Evolutionary conservation across 805 yeast genomes (phyloP), one percentile per base, ranked within the genome.

Genomic region (Teunomyces lycoperdinae): DNA sequence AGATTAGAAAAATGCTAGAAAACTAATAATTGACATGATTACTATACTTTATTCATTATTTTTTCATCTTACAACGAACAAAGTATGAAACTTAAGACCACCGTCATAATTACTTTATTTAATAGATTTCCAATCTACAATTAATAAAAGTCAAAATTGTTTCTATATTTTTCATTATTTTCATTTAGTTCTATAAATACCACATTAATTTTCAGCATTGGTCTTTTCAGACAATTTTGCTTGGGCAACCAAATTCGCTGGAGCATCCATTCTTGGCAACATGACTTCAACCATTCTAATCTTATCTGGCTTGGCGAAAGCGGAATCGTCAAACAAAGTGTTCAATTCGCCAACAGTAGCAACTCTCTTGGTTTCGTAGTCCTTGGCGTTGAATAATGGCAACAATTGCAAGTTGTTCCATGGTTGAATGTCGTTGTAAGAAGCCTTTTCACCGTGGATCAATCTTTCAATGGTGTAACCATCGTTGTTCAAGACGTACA

Each of bases 211-310:
- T 34, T 45, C 45, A 29, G 50, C 45, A 48, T 66, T 66, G 26
- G 61, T 56, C 47, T 55, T 48, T 17, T 64, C 69, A 32, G 68
- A 60, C 47, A 64, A 58, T 54, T 66, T 67, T 16, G 71, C 72
- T 53, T 68, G 73, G 33, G 62, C 61, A 28, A 56, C 53, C 13
- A 56, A 42, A 45, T 53, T 57, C 44, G 42, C 42, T 30, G 60
- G 58, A n/a, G 61, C 61, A 44, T 57, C 61, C 60, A 56, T 48
- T 33, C 46, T 48, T 30, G 53, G 52, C 45, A 57, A 52, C 56
- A 57, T 51, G 29, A 56, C 52, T 50, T 57, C 61, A 11, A 57
- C 49, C 55, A 57, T 45, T 30, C 61, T 40, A 42, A 57, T 56
- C 53, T 50, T 56, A 48, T 46, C 45, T 20, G 50, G 48, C 40